phyloP scores from a whole-genome alignment of 2,329 filamentous ascomycete species.

The Amesomyces nigricolor region DNA sequence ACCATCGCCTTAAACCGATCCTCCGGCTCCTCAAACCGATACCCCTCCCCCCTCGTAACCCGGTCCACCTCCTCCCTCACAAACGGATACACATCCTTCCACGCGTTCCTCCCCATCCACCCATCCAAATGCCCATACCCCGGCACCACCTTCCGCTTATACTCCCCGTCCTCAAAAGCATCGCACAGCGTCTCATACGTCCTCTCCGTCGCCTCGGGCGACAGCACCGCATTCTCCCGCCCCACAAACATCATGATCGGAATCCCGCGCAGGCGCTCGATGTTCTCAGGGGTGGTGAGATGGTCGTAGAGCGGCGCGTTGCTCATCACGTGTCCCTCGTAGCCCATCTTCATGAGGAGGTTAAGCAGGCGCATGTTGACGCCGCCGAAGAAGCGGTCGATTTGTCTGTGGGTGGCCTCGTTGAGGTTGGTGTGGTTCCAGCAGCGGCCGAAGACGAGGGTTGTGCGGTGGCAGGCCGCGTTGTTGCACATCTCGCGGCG shows the following conservation, averaged over 20 bases:
- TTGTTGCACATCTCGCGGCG: conserved; percentile 55
- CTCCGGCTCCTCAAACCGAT: conserved; percentile 39
- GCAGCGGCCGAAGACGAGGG: conserved; percentile 55
- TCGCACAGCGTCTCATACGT: conserved; percentile 50
- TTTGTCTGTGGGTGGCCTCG: conserved; percentile 57
- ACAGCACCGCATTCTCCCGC: conserved; percentile 51
- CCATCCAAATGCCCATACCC: conserved; percentile 57
- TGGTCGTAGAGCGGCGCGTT: conserved; percentile 44
- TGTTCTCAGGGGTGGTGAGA: conserved; percentile 46
- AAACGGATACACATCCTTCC: conserved; percentile 54
- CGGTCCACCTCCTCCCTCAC: conserved; percentile 51
- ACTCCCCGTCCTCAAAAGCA: conserved; percentile 42
- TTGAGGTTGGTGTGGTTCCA: conserved; percentile 63
- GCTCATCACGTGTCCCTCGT: conserved; percentile 44
- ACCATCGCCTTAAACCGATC: conserved; percentile 41
- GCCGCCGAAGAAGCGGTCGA: conserved; percentile 57
- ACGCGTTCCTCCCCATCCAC: conserved; percentile 56
- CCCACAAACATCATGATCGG: conserved; percentile 54
- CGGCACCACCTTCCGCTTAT: conserved; percentile 47
- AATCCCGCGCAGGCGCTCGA: conserved; percentile 45
- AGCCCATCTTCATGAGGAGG: conserved; percentile 53
- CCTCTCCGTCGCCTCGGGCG: conserved; percentile 46
- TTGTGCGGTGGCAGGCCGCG: conserved; percentile 55
- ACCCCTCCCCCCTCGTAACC: conserved; percentile 40
- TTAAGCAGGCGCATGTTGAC: conserved; percentile 54